Evolutionary conservation across 2,329 filamentous ascomycete genomes (phyloP).

Genomic region (Exophiala alcalophila): DNA sequence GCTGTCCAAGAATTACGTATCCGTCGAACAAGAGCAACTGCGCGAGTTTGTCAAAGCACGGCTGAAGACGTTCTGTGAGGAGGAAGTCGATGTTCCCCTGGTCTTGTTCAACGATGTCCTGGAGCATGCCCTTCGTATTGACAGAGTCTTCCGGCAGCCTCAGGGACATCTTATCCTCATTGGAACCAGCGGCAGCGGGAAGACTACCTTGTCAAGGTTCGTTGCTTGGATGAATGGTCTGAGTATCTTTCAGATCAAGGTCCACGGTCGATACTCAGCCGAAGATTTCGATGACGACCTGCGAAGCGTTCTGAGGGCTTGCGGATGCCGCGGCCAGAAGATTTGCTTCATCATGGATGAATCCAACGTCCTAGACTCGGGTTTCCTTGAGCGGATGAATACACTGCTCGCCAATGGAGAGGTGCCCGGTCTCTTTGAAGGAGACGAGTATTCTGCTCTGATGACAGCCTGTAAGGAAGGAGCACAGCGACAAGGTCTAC

Average conservation of each 20-base stretch:
- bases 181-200: conserved; percentile 96
- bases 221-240: conserved; percentile 99
- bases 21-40: conserved; percentile 90
- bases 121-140: conserved; percentile 96
- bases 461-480: conserved; percentile 99
- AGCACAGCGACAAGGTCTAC: conserved; percentile 88
- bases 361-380: conserved; percentile 95
- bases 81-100: conserved; percentile 96
- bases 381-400: conserved; percentile 99
- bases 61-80: conserved; percentile 96
- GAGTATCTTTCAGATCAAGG: conserved; percentile 99
- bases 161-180: conserved; percentile 98
- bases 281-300: conserved; percentile 99
- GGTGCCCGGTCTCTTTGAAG: conserved; percentile 96
- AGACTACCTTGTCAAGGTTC: conserved; percentile 95
- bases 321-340: conserved; percentile 97
- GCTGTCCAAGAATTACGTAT: conserved; percentile 97
- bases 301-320: conserved; percentile 85
- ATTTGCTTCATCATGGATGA: conserved; percentile 99
- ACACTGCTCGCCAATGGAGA: conserved; percentile 98
- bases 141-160: conserved; percentile 96
- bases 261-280: conserved; percentile 95
- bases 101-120: conserved; percentile 99
- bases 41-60: conserved; percentile 97
- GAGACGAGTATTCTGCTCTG: conserved; percentile 95